Conservation (phyloP, 192 early-diverging fungal species). For the Podochytrium sp. region DNA sequence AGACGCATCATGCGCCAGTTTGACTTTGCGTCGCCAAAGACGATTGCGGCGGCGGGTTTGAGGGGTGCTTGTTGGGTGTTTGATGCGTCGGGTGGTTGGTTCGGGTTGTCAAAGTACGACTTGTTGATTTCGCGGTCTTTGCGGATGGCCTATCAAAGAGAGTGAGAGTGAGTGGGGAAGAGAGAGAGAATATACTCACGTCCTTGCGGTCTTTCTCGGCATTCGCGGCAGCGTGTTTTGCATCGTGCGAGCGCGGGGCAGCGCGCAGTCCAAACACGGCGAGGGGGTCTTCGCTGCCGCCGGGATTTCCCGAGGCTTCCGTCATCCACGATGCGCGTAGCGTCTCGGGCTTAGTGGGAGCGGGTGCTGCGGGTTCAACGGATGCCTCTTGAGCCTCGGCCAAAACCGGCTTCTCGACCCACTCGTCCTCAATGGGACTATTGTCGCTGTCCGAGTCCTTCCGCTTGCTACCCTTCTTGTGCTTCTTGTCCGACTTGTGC, state of each 20-base stretch:
- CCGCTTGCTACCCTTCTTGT: not conserved
- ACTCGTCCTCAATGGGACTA: conserved; percentile 32
- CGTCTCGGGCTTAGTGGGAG: too few species aligned
- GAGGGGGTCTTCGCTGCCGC: too few species aligned
- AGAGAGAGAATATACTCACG: conserved; percentile 4
- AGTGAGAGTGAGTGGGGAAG: not conserved
- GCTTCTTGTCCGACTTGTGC: conserved; percentile 42
- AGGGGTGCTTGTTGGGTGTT: not conserved
- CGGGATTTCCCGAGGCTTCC: not conserved
- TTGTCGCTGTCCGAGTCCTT: not conserved
- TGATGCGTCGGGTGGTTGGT: not conserved
- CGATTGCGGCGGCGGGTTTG: not conserved
- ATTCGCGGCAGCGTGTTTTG: conserved; percentile 10
- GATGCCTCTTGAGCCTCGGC: not conserved
- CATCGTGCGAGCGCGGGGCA: conserved; percentile 7
- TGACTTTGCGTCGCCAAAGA: conserved; percentile 53
- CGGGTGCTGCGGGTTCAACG: too few species aligned
- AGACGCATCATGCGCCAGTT: conserved; percentile 85
- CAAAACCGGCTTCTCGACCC: conserved; percentile 39
- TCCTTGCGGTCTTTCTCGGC: conserved; percentile 25
- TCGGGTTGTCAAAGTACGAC: conserved; percentile 32
- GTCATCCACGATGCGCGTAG: too few species aligned
- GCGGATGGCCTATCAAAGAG: conserved; percentile 23
- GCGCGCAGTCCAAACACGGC: conserved; percentile 12
- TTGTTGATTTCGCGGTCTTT: conserved; percentile 49